Conservation (phyloP, 179 eudicot genomes). For the Silene noctiflora region DNA sequence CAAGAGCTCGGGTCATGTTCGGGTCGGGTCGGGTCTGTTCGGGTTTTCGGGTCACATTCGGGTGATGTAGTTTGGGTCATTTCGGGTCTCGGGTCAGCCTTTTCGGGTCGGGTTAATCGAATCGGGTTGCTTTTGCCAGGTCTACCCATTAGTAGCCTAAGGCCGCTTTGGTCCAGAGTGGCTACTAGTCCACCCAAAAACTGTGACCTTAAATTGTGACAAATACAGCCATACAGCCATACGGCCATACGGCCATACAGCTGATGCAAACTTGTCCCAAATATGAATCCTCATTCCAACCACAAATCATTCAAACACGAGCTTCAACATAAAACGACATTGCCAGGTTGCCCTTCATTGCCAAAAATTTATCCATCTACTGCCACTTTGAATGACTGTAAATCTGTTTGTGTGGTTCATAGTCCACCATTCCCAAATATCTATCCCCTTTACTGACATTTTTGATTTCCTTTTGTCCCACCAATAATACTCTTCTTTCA, state of each 20-base stretch:
- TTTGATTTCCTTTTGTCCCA: conserved; percentile 16
- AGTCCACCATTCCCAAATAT: conserved; percentile 13
- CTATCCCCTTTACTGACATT: conserved; percentile 21
- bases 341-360: neutral
- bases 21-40: too few relatives aligned
- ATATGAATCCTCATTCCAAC: neutral
- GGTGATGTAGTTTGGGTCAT: too few relatives aligned
- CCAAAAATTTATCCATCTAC: neutral
- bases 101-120: too few relatives aligned
- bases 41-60: too few relatives aligned
- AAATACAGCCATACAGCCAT: neutral
- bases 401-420: conserved; percentile 22
- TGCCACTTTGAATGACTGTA: neutral
- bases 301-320: neutral
- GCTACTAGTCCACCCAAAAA: neutral
- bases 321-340: neutral
- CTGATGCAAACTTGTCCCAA: neutral
- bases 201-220: neutral
- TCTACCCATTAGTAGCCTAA: too few relatives aligned
- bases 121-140: too few relatives aligned
- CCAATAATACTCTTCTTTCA: neutral
- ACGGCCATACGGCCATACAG: too few relatives aligned
- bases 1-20: too few relatives aligned
- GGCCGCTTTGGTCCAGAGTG: too few relatives aligned
- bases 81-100: too few relatives aligned